A percentile compares a stretch with the other conserved stretches of the same genome.
Conservation (phyloP, 331 rosid genomes). For the Phaseolus coccineus region DNA sequence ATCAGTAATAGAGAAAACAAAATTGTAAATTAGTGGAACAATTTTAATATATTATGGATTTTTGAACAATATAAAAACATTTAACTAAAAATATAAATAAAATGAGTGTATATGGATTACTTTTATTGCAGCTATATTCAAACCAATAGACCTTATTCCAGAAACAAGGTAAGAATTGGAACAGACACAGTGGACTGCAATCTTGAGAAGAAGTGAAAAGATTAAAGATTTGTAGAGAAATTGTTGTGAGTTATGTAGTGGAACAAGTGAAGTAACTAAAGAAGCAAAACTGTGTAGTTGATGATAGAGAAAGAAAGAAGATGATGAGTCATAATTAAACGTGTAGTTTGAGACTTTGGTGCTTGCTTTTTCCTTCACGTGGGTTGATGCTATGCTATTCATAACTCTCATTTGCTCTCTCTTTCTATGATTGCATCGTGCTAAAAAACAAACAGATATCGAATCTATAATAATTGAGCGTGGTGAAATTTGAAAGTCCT, state of each 20-base stretch:
- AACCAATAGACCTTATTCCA: background rate
- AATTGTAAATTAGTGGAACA: too few species aligned
- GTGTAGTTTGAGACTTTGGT: background rate
- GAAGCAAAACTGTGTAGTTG: background rate
- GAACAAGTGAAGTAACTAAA: background rate
- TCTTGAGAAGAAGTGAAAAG: background rate
- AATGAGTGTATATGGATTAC: too few species aligned
- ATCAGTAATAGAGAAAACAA: too few species aligned
- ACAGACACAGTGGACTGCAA: background rate
- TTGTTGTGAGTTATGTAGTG: background rate
- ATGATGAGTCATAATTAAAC: background rate
- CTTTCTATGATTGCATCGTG: slow-evolving; percentile 42
- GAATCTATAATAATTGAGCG: slow-evolving; percentile 1
- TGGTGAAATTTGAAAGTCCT: slow-evolving; percentile 26
- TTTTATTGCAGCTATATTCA: too few species aligned
- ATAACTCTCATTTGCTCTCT: slow-evolving; percentile 22
- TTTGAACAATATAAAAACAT: too few species aligned
- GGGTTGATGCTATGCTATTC: slow-evolving; percentile 43
- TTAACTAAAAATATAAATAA: too few species aligned
- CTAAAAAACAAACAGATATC: background rate
- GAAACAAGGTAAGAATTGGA: background rate
- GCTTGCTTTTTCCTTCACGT: slow-evolving; percentile 45
- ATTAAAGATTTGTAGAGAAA: background rate
- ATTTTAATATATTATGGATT: too few species aligned
- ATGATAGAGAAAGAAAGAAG: background rate